Evolutionary conservation across 176 grass and related monocot species (phyloP).

Genomic region (Aegilops sharonensis): DNA sequence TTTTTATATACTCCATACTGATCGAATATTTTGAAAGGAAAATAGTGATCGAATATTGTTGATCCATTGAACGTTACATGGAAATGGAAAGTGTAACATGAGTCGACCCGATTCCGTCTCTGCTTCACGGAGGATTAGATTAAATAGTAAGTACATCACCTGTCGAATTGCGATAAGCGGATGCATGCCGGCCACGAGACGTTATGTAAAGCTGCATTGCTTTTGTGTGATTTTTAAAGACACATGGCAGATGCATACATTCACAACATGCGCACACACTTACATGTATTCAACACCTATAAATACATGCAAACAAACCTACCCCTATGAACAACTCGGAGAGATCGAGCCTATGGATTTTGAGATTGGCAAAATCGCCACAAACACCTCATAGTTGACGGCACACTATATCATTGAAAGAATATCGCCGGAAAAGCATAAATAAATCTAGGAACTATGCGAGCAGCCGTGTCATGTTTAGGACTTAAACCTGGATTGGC

Average conservation of each 20-base stretch:
- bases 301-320: neutral
- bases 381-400: too few species aligned
- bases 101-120: neutral
- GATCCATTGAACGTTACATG: neutral
- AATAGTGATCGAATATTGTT: neutral
- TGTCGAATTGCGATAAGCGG: slow-evolving; percentile 30
- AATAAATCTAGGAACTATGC: too few species aligned
- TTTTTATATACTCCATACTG: neutral
- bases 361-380: too few species aligned
- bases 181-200: neutral
- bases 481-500: too few species aligned
- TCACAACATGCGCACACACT: neutral
- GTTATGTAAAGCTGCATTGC: slow-evolving; percentile 6
- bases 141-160: neutral
- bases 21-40: neutral
- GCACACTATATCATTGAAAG: too few species aligned
- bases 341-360: too few species aligned
- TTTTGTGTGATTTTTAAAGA: neutral
- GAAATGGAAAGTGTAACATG: neutral
- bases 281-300: too few species aligned
- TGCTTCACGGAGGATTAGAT: neutral
- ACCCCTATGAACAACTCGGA: too few species aligned
- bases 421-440: too few species aligned
- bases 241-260: too few species aligned
- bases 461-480: too few species aligned